phyloP scores from a whole-genome alignment of 768 basidiomycete species.

The Pulveroboletus sp. region DNA sequence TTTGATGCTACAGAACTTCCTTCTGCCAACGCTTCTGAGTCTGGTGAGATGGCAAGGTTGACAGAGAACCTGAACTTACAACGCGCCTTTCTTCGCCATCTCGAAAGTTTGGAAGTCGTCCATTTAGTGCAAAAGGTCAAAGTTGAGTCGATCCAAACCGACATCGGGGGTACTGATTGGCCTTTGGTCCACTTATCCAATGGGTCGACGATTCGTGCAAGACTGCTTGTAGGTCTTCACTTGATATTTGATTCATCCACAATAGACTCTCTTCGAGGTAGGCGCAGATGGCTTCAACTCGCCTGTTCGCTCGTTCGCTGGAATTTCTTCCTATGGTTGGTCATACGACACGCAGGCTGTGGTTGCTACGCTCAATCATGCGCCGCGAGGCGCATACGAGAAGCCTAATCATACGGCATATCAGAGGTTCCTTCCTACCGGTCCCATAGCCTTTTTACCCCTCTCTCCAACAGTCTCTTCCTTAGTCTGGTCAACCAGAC shows the following conservation, averaged over 20 bases:
- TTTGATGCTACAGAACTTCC: conserved; percentile 54
- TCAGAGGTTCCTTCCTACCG: conserved; percentile 92
- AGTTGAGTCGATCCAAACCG: conserved; percentile 62
- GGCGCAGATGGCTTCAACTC: conserved; percentile 97
- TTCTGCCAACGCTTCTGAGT: conserved; percentile 25
- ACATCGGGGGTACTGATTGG: conserved; percentile 58
- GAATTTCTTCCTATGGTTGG: conserved; percentile 88
- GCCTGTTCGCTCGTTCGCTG: conserved; percentile 82
- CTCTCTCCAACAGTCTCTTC: conserved; percentile 75
- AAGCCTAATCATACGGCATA: conserved; percentile 76
- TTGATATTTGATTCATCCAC: not conserved
- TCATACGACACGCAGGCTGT: conserved; percentile 84
- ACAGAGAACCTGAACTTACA: conserved; percentile 95
- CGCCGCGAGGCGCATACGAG: conserved; percentile 57
- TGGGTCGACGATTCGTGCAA: conserved; percentile 57
- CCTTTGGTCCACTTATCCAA: conserved; percentile 73
- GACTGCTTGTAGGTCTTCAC: conserved; percentile 59
- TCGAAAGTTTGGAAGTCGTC: conserved; percentile 49
- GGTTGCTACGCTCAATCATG: conserved; percentile 82
- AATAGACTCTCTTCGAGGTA: conserved; percentile 43
- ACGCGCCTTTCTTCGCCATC: conserved; percentile 66
- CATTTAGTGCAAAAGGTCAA: conserved; percentile 67
- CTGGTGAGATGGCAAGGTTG: conserved; percentile 67
- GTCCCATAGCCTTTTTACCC: conserved; percentile 93
- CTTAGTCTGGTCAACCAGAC: conserved; percentile 91